These are phyloP conservation scores for Fimicolochytrium jonesii DNA, from an alignment of 192 early-diverging fungal species.

Conservation along the genomic window DNA sequence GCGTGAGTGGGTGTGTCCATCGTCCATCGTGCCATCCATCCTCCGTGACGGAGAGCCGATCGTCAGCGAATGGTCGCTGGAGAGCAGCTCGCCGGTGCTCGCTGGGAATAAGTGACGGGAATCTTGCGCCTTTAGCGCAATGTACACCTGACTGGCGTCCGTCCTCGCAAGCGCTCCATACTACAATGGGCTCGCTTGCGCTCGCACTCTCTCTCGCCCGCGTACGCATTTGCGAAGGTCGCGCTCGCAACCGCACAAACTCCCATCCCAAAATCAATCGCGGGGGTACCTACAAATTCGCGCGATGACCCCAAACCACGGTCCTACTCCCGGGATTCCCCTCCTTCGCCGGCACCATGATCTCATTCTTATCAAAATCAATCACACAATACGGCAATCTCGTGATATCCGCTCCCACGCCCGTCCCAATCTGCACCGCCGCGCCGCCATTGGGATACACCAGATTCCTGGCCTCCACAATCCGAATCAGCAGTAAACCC, in stretches of 20 bases:
- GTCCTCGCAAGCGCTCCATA: too few species aligned
- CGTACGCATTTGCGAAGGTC: too few species aligned
- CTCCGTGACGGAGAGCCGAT: too few species aligned
- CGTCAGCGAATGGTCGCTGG: too few species aligned
- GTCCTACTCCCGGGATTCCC: constrained; percentile 23
- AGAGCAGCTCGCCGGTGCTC: too few species aligned
- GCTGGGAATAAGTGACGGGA: too few species aligned
- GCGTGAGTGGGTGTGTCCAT: background rate
- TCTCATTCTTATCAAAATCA: constrained; percentile 94
- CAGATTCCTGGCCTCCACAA: constrained; percentile 77
- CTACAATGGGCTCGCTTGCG: too few species aligned
- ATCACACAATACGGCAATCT: constrained; percentile 76
- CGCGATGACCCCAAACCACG: constrained; percentile 26
- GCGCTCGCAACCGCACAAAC: too few species aligned
- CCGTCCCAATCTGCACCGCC: constrained; percentile 15
- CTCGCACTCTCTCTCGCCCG: too few species aligned
- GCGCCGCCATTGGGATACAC: constrained; percentile 33
- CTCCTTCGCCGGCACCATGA: constrained; percentile 50
- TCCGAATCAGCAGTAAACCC: constrained; percentile 66
- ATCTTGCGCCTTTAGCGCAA: too few species aligned
- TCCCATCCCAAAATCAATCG: too few species aligned
- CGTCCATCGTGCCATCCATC: background rate
- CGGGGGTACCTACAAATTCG: constrained; percentile 32
- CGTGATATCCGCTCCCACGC: constrained; percentile 19
- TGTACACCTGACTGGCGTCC: too few species aligned